phyloP scores from a whole-genome alignment of 164 flowering plant species.

The Macadamia tetraphylla region DNA sequence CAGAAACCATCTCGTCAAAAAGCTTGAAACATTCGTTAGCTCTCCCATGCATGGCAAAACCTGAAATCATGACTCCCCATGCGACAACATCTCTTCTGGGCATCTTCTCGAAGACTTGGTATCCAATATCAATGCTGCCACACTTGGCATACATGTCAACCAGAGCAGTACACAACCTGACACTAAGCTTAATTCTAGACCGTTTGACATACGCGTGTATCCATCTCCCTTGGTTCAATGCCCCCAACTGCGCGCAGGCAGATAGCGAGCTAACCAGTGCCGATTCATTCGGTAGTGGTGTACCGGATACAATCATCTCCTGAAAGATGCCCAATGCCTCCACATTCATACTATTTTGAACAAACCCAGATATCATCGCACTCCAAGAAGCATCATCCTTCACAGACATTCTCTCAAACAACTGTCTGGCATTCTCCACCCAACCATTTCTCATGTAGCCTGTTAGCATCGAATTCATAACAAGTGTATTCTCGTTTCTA shows the following conservation, averaged over 20 bases:
- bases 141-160: slow-evolving; percentile 72
- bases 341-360: slow-evolving; percentile 17
- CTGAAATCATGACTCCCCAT: slow-evolving; percentile 39
- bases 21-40: slow-evolving; percentile 23
- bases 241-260: slow-evolving; percentile 35
- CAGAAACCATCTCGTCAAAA: slow-evolving; percentile 27
- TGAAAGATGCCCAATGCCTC: slow-evolving; percentile 30
- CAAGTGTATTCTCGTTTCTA: slow-evolving; percentile 13
- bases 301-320: slow-evolving; percentile 23
- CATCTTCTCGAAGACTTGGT: slow-evolving; percentile 21
- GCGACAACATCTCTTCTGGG: slow-evolving; percentile 28
- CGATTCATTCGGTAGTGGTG: slow-evolving; percentile 22
- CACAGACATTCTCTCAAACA: slow-evolving; percentile 27
- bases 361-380: slow-evolving; percentile 37
- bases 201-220: slow-evolving; percentile 26
- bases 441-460: slow-evolving; percentile 27
- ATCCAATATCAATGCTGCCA: slow-evolving; percentile 32
- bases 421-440: slow-evolving; percentile 16
- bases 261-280: slow-evolving; percentile 31
- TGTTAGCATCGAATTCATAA: slow-evolving; percentile 30
- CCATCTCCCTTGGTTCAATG: slow-evolving; percentile 32
- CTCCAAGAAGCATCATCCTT: slow-evolving; percentile 41
- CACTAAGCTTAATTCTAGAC: slow-evolving; percentile 7
- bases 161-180: slow-evolving; percentile 47
- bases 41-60: slow-evolving; percentile 36